Percentiles rank a stretch among this genome's conserved stretches.
These are phyloP conservation scores for Hypsizygus ulmarius DNA, from an alignment of 1,284 basidiomycete genomes.

Conservation along the genomic window DNA sequence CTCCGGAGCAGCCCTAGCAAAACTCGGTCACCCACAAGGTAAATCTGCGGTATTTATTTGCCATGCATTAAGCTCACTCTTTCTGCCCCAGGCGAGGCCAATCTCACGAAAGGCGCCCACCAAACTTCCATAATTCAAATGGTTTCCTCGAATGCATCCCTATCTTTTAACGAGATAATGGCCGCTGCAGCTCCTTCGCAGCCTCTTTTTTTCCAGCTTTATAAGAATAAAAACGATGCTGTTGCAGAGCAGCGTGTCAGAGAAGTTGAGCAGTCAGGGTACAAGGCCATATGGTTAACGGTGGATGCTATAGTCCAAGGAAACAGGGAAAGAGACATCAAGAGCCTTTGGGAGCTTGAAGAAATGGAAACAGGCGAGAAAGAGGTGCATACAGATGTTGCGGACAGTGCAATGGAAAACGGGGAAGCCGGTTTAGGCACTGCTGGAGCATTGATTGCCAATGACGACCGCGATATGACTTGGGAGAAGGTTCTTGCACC, in stretches of 20 bases:
- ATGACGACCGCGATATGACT: conserved; percentile 70
- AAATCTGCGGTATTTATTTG: conserved; percentile 6
- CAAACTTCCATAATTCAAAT: conserved; percentile 79
- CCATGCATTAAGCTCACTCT: not conserved
- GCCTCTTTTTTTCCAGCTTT: conserved; percentile 82
- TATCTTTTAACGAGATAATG: conserved; percentile 73
- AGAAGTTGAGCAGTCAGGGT: conserved; percentile 70
- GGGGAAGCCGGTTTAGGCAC: conserved; percentile 51
- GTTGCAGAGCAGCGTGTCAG: conserved; percentile 71
- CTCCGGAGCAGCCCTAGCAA: conserved; percentile 85
- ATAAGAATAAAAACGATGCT: conserved; percentile 75
- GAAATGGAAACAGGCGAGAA: conserved; percentile 50
- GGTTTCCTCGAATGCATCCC: conserved; percentile 85
- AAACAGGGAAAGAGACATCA: conserved; percentile 81
- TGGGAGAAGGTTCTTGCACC: conserved; percentile 55
- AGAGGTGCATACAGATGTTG: conserved; percentile 36
- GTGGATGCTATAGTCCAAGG: conserved; percentile 88
- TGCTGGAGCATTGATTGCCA: conserved; percentile 60
- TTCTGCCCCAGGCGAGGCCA: conserved; percentile 63
- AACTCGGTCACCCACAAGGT: conserved; percentile 82
- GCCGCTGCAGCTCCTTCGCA: conserved; percentile 57
- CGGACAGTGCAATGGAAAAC: conserved; percentile 33
- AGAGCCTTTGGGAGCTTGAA: conserved; percentile 60
- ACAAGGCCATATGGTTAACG: conserved; percentile 87
- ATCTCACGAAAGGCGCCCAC: conserved; percentile 78